phyloP scores from a whole-genome alignment of 2,329 filamentous ascomycete genomes.

The Pseudomassariella vexata region DNA sequence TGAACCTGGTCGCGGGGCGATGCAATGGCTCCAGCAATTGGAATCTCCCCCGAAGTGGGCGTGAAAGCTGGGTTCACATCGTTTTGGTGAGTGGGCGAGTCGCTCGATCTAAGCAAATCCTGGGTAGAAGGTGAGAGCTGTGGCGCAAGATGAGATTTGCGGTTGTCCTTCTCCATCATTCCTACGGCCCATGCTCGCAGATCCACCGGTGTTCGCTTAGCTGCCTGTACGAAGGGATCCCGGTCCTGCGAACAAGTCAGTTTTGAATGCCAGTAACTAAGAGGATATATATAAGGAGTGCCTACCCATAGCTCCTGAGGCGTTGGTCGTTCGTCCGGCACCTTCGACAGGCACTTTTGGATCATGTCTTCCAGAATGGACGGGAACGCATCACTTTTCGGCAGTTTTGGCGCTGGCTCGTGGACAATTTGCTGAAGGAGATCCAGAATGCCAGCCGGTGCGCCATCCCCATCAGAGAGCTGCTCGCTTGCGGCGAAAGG shows the following conservation, averaged over 20 bases:
- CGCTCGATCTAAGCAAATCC: conserved; percentile 62
- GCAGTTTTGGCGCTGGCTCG: conserved; percentile 86
- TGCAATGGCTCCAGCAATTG: conserved; percentile 53
- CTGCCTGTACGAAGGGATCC: conserved; percentile 91
- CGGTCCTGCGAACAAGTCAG: conserved; percentile 57
- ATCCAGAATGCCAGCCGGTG: conserved; percentile 91
- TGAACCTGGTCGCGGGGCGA: conserved; percentile 44
- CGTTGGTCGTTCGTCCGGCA: conserved; percentile 81
- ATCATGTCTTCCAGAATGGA: conserved; percentile 95
- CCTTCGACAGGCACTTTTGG: conserved; percentile 89
- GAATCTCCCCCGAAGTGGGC: conserved; percentile 64
- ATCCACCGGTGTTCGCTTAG: conserved; percentile 93
- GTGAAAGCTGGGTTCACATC: conserved; percentile 45
- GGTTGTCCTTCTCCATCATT: conserved; percentile 91
- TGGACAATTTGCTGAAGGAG: conserved; percentile 96
- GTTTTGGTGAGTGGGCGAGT: conserved; percentile 50
- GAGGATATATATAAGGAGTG: conserved; percentile 11
- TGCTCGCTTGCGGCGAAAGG: conserved; percentile 77
- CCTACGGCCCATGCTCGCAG: conserved; percentile 88
- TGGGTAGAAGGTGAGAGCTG: conserved; percentile 73
- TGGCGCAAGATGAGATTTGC: conserved; percentile 86
- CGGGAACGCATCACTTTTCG: conserved; percentile 96
- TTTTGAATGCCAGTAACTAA: too few relatives aligned
- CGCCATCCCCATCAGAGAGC: conserved; percentile 67
- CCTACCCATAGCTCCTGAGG: conserved; percentile 88